Evolutionary conservation across 495 filamentous ascomycete genomes (phyloP).

Genomic region (Coniosporium apollinis): DNA sequence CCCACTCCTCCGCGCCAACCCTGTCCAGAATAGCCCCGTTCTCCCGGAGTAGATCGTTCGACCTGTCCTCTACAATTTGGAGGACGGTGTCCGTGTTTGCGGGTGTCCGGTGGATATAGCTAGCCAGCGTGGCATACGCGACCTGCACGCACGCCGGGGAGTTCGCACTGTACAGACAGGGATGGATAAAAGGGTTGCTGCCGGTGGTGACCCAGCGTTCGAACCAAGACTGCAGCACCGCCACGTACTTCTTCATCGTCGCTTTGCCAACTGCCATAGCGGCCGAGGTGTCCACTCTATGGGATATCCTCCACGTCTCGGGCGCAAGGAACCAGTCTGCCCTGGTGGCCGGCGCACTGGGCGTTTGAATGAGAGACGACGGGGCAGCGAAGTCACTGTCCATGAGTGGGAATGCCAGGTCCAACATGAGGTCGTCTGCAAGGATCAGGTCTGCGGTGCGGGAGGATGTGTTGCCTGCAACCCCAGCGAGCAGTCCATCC

Average conservation of each 20-base stretch:
- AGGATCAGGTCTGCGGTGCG: constrained; percentile 5
- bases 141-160: constrained; percentile 10
- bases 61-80: constrained; percentile 10
- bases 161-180: constrained; percentile 5
- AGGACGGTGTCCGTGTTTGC: constrained; percentile 9
- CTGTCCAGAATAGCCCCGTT: constrained; percentile 7
- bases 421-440: constrained; percentile 6
- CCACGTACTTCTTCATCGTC: constrained; percentile 3
- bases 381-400: constrained; percentile 4
- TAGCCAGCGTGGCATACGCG: constrained; percentile 10
- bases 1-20: constrained; percentile 8
- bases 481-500: constrained; percentile 7
- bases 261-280: constrained; percentile 4
- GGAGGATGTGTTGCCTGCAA: constrained; percentile 3
- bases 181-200: constrained; percentile 12
- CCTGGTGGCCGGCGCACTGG: constrained; percentile 5
- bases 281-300: constrained; percentile 4
- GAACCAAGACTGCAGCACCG: constrained; percentile 9
- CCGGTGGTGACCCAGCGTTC: constrained; percentile 8
- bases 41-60: constrained; percentile 7
- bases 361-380: constrained; percentile 3
- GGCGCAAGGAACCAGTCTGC: constrained; percentile 9
- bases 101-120: constrained; percentile 9
- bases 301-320: constrained; percentile 9
- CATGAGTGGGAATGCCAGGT: constrained; percentile 6